Conservation (phyloP, 2,329 filamentous ascomycete genomes). For the Sporothrix globosa region DNA sequence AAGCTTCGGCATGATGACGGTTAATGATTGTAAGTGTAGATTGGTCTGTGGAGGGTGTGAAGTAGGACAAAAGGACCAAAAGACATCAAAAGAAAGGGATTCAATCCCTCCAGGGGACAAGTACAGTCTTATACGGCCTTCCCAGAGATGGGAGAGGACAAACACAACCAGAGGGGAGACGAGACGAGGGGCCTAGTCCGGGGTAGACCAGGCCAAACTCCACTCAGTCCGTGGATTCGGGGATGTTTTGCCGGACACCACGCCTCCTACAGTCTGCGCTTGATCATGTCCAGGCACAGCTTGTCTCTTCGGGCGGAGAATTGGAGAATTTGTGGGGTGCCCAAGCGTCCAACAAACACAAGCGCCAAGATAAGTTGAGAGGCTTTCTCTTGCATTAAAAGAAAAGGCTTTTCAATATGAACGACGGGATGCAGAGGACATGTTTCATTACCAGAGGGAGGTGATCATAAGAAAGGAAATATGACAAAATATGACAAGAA, state of each 20-base stretch:
- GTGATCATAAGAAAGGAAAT: background rate
- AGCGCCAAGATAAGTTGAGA: background rate
- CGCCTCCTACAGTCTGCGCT: background rate
- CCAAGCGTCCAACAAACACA: background rate
- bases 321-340: slow-evolving; percentile 23
- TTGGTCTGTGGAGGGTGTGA: background rate
- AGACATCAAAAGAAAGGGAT: background rate
- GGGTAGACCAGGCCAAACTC: slow-evolving; percentile 18
- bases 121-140: background rate
- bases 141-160: background rate
- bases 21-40: background rate
- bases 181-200: slow-evolving; percentile 1
- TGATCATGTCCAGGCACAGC: slow-evolving; percentile 17
- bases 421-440: background rate
- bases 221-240: slow-evolving; percentile 3
- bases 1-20: slow-evolving; percentile 29
- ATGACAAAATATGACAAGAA: slow-evolving; percentile 1
- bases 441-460: background rate
- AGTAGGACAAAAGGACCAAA: background rate
- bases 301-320: background rate
- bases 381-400: background rate
- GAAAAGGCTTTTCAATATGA: background rate
- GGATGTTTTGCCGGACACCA: slow-evolving; percentile 23
- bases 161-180: background rate
- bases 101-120: background rate